Percentiles rank a stretch among this genome's conserved stretches.
phyloP scores from a whole-genome alignment of 805 yeast genomes.

The Ogataea nitratoaversa region DNA sequence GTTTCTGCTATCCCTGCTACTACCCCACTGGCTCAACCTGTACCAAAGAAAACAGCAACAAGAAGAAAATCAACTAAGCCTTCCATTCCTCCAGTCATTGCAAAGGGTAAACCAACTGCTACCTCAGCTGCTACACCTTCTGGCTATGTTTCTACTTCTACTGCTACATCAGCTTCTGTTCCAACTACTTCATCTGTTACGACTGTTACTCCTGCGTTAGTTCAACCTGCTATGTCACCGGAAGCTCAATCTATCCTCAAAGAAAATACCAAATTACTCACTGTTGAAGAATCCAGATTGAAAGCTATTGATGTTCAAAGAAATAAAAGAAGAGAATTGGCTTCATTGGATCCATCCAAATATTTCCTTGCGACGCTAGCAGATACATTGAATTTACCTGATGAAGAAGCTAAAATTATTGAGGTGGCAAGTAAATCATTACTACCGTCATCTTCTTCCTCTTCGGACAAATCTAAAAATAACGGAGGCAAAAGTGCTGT shows the following conservation, averaged over 20 bases:
- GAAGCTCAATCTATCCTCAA: conserved; percentile 28
- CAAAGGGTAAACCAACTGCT: conserved; percentile 14
- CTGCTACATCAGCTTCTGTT: conserved; percentile 7
- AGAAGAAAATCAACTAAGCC: conserved; percentile 21
- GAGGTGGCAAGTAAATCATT: conserved; percentile 15
- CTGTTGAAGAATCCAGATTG: conserved; percentile 26
- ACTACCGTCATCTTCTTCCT: background rate
- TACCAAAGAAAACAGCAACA: conserved; percentile 20
- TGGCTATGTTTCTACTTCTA: conserved; percentile 4
- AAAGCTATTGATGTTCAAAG: conserved; percentile 36
- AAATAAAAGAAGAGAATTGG: conserved; percentile 43
- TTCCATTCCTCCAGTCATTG: conserved; percentile 10
- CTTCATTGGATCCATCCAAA: conserved; percentile 40
- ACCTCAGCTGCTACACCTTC: conserved; percentile 8
- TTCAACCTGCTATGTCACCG: conserved; percentile 18
- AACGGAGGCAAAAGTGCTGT: conserved; percentile 13
- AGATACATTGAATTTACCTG: conserved; percentile 44
- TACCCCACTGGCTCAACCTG: conserved; percentile 5
- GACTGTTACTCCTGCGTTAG: background rate
- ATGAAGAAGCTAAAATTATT: conserved; percentile 29
- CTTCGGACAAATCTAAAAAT: conserved; percentile 8
- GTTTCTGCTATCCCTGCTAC: conserved; percentile 10
- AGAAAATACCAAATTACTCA: conserved; percentile 27
- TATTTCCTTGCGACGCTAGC: conserved; percentile 50
- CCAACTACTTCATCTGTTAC: conserved; percentile 4